These are phyloP conservation scores for Entomortierella beljakovae DNA, from an alignment of 192 early-diverging fungal species.

Conservation along the genomic window DNA sequence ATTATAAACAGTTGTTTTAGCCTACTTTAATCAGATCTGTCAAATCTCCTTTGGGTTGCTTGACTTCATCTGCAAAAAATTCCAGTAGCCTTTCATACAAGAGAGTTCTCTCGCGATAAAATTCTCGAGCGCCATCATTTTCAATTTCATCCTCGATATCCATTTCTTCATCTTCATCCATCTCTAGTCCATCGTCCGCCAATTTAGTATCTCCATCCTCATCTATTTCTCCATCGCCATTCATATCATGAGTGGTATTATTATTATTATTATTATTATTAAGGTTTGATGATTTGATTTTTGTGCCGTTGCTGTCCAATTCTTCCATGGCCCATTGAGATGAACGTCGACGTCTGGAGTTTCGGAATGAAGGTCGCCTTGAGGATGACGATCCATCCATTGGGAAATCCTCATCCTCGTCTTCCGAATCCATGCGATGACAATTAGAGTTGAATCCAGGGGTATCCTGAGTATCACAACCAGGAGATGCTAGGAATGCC, in stretches of 20 bases:
- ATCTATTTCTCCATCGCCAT: background rate
- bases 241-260: background rate
- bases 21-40: slow-evolving; percentile 73
- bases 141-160: slow-evolving; percentile 5
- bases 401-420: slow-evolving; percentile 13
- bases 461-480: background rate
- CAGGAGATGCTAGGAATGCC: slow-evolving; percentile 17
- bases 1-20: slow-evolving; percentile 1
- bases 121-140: slow-evolving; percentile 6
- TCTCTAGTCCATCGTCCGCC: slow-evolving; percentile 3
- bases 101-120: slow-evolving; percentile 63
- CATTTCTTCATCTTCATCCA: slow-evolving; percentile 14
- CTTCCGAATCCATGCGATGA: background rate
- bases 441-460: slow-evolving; percentile 1
- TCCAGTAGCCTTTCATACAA: slow-evolving; percentile 78
- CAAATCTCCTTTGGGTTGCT: slow-evolving; percentile 79
- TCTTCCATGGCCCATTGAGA: background rate
- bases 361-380: background rate
- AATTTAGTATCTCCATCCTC: background rate
- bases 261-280: background rate
- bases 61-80: slow-evolving; percentile 81
- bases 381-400: slow-evolving; percentile 12
- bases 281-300: background rate
- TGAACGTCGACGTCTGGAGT: background rate
- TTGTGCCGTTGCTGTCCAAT: slow-evolving; percentile 31